phyloP scores from a whole-genome alignment of 352 stramenopile species.

The Plasmopara halstedii region DNA sequence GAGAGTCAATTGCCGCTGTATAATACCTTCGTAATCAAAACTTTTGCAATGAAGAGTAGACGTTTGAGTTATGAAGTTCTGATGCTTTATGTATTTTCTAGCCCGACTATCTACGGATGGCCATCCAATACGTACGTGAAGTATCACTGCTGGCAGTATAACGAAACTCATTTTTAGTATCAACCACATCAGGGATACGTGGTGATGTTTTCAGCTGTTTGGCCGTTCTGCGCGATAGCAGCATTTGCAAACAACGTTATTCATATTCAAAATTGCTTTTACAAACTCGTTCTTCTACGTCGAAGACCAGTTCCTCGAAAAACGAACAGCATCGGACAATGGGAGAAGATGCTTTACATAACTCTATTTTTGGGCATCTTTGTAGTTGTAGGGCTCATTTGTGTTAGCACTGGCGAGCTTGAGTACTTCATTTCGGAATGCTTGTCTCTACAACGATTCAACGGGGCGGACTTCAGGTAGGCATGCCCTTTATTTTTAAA shows the following conservation, averaged over 20 bases:
- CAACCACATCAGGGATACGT: slow-evolving; percentile 53
- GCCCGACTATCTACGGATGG: slow-evolving; percentile 81
- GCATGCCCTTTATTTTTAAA: not conserved
- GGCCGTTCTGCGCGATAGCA: slow-evolving; percentile 75
- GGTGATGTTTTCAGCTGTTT: slow-evolving; percentile 86
- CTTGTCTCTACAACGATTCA: slow-evolving; percentile 61
- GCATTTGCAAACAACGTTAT: slow-evolving; percentile 75
- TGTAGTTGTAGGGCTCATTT: slow-evolving; percentile 78
- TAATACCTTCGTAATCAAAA: slow-evolving; percentile 61
- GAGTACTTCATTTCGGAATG: slow-evolving; percentile 80
- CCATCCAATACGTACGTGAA: slow-evolving; percentile 79
- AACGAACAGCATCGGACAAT: slow-evolving; percentile 79
- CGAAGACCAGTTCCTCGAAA: slow-evolving; percentile 69
- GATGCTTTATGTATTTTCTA: slow-evolving; percentile 12
- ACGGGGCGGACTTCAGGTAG: slow-evolving; percentile 79
- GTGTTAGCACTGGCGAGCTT: slow-evolving; percentile 73
- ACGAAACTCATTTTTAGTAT: not conserved
- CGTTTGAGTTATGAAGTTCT: not conserved
- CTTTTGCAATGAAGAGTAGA: not conserved
- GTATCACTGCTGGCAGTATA: not conserved
- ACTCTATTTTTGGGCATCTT: slow-evolving; percentile 78
- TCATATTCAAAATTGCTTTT: slow-evolving; percentile 80
- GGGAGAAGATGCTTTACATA: slow-evolving; percentile 83
- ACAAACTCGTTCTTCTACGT: slow-evolving; percentile 69
- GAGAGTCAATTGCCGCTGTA: slow-evolving; percentile 76